Conservation (phyloP, 768 basidiomycete genomes). For the Leccinum disarticulatum region DNA sequence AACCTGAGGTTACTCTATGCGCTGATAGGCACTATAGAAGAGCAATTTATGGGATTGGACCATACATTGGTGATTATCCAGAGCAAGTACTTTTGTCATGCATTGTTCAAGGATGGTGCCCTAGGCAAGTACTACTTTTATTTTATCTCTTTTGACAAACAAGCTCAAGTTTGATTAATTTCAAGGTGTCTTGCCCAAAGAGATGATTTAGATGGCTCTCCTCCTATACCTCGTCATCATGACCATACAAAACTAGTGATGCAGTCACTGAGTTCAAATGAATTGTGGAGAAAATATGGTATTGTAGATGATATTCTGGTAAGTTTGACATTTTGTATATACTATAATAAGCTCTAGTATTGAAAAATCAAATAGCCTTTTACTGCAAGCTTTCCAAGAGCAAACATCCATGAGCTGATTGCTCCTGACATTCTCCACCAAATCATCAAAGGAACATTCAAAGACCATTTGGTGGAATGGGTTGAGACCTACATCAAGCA, state of each 20-base stretch:
- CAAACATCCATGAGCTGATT: not conserved
- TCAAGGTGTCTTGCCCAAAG: not conserved
- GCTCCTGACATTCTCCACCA: too few relatives aligned
- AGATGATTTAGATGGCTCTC: too few relatives aligned
- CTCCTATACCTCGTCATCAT: too few relatives aligned
- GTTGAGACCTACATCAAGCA: not conserved
- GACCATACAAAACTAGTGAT: too few relatives aligned
- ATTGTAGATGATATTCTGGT: too few relatives aligned
- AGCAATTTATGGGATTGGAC: not conserved
- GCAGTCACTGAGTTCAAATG: too few relatives aligned
- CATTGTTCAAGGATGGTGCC: not conserved
- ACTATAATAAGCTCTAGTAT: not conserved
- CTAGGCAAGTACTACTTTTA: not conserved
- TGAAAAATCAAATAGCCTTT: not conserved
- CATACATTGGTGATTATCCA: not conserved
- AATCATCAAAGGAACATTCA: too few relatives aligned
- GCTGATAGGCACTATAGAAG: not conserved
- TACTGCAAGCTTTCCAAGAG: not conserved
- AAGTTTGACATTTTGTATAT: not conserved
- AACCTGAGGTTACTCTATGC: not conserved
- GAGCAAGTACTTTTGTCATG: not conserved
- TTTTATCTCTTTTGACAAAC: too few relatives aligned
- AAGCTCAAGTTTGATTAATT: not conserved
- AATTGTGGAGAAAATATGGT: too few relatives aligned
- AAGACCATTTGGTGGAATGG: not conserved